Conservation (phyloP, 176 grass and related monocot species). For the Guadua angustifolia region DNA sequence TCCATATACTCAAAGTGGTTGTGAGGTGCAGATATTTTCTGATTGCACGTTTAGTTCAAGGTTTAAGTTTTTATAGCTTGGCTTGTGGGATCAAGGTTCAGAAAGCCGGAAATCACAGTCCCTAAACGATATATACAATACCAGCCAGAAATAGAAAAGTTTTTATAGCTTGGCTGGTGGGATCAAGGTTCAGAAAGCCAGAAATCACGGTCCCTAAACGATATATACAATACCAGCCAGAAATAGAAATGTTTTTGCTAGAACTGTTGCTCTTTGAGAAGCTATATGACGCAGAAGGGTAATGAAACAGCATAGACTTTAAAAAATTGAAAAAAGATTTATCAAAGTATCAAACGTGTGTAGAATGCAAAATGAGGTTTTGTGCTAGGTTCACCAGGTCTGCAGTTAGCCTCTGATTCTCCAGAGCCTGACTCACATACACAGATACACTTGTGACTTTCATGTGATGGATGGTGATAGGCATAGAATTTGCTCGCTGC, state of each 20-base stretch:
- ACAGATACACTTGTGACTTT: not conserved
- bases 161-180: not conserved
- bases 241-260: not conserved
- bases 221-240: not conserved
- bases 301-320: not conserved
- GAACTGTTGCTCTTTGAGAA: constrained; percentile 6
- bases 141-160: not conserved
- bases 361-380: not conserved
- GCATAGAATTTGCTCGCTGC: not conserved
- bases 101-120: not conserved
- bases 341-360: not conserved
- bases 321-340: not conserved
- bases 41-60: constrained; percentile 4
- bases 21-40: not conserved
- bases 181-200: not conserved
- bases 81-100: not conserved
- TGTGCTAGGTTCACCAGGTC: not conserved
- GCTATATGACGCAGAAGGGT: constrained; percentile 1
- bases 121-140: constrained; percentile 16
- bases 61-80: not conserved
- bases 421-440: not conserved
- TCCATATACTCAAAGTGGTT: not conserved
- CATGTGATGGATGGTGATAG: not conserved
- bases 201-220: not conserved
- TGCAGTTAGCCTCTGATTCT: not conserved